phyloP scores from a whole-genome alignment of 1,284 basidiomycete species.

The Cystobasidiaceae sp. region DNA sequence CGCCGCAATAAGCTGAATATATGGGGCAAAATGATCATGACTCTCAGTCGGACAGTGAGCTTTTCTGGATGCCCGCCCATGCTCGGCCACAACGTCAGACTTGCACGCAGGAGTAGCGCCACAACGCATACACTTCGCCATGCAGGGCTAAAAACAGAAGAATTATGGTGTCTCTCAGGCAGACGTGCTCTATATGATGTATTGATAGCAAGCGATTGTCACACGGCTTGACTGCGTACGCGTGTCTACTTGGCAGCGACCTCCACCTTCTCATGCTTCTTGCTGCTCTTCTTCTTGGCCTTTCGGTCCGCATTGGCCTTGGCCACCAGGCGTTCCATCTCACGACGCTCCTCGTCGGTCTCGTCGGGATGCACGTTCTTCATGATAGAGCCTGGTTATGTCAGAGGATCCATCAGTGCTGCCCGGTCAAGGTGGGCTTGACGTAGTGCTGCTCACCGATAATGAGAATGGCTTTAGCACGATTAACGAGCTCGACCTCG shows the following conservation, averaged over 20 bases:
- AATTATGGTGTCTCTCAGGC: too few relatives aligned
- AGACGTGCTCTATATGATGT: too few relatives aligned
- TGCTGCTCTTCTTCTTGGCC: conserved; percentile 34
- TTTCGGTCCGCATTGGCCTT: conserved; percentile 33
- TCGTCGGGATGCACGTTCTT: conserved; percentile 77
- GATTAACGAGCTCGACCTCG: conserved; percentile 65
- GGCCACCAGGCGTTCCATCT: conserved; percentile 59
- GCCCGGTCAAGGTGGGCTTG: conserved; percentile 2
- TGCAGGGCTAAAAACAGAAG: too few relatives aligned
- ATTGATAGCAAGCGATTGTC: too few relatives aligned
- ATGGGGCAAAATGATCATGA: background rate
- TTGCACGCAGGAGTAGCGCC: too few relatives aligned
- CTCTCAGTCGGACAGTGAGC: too few relatives aligned
- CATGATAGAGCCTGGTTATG: conserved; percentile 69
- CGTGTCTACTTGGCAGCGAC: too few relatives aligned
- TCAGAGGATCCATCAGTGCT: conserved; percentile 59
- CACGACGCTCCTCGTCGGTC: conserved; percentile 81
- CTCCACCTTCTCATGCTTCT: conserved; percentile 30
- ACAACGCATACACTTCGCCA: too few relatives aligned
- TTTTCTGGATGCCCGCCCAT: background rate
- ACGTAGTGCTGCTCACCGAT: background rate
- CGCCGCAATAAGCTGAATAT: conserved; percentile 10
- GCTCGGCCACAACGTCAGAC: background rate
- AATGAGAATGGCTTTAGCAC: conserved; percentile 53
- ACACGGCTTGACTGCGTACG: too few relatives aligned